Base-by-base conservation (phyloP, 768 basidiomycete species). In the Auricularia sp. region DNA sequence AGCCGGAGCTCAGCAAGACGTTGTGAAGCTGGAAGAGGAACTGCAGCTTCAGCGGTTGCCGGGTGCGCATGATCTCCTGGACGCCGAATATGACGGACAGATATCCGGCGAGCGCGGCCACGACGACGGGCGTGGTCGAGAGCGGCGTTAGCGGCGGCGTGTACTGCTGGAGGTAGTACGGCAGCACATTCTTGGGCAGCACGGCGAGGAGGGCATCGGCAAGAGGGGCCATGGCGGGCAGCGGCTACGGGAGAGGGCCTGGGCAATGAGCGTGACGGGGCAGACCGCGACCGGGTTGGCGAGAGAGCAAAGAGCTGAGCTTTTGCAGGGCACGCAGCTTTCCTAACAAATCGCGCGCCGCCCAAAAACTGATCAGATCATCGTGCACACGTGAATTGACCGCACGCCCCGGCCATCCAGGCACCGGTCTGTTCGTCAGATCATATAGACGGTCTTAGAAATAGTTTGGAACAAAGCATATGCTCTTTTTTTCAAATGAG, bases 21-120 rank as follows among this genome's bases (percentile, higher is more conserved):
- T 99, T 99, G 79, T 99, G 97, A 47, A 83, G 72, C 77, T 93
- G 92, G 79, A 98, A 98, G 65, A 93, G 82, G 65, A 81, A 75
- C 67, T 87, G 92, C 71, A 97, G 86, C 77, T 86, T 89, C 70
- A 82, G 80, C 8, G 94, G 82, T 70, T 83, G 78, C 61, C 82
- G 81, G 73, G 83, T 83, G 81, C 83, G 90, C 95, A 98, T 97
- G 71, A 90, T 74, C 69, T 85, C 86, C 73, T 87, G 86, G 42
- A 89, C 83, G 68, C 89, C 85, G 73, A 98, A 98, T 72, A 99
- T 87, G 79, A 88, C 78, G 76, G 83, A 86, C 69, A 99, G 86
- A 81, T 99, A 99, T 65, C 83, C 82, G 36, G 76, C 82, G 67
- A 99, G 83, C 14, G 89, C 78, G 36, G 82, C 77, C 37, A 84